These are phyloP conservation scores for Spencermartinsiella ligniputridi DNA, from an alignment of 1,139 yeast genomes.

Conservation along the genomic window DNA sequence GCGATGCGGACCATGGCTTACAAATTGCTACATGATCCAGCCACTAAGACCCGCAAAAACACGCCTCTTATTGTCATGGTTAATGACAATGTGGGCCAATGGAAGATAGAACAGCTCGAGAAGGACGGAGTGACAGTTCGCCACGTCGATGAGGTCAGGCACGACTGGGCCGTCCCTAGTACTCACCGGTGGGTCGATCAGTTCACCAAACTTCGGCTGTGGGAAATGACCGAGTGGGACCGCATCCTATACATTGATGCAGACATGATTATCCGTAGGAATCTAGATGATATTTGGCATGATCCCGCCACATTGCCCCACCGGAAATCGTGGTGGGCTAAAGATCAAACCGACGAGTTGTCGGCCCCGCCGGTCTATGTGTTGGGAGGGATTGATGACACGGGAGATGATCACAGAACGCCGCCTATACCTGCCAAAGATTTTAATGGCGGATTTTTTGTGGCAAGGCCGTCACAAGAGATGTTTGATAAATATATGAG, in stretches of 20 bases:
- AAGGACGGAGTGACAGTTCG: slow-evolving; percentile 14
- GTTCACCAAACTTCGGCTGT: slow-evolving; percentile 13
- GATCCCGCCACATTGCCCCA: slow-evolving; percentile 9
- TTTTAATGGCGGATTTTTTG: slow-evolving; percentile 16
- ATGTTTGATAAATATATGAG: slow-evolving; percentile 9
- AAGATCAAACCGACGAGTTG: slow-evolving; percentile 7
- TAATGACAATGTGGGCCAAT: slow-evolving; percentile 10
- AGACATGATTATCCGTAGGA: slow-evolving; percentile 12
- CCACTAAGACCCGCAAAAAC: slow-evolving; percentile 5
- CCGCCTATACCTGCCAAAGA: slow-evolving; percentile 9
- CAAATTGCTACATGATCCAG: slow-evolving; percentile 13
- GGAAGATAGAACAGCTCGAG: slow-evolving; percentile 11
- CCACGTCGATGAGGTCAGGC: slow-evolving; percentile 10
- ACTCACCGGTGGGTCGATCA: slow-evolving; percentile 15
- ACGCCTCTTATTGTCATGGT: slow-evolving; percentile 14
- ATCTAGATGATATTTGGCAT: slow-evolving; percentile 11
- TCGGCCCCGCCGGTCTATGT: slow-evolving; percentile 11
- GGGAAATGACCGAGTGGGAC: slow-evolving; percentile 12
- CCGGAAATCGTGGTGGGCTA: background rate
- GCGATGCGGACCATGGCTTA: slow-evolving; percentile 15
- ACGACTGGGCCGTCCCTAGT: slow-evolving; percentile 3
- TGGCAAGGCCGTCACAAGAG: slow-evolving; percentile 7
- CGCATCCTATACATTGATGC: slow-evolving; percentile 14
- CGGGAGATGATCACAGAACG: slow-evolving; percentile 8
- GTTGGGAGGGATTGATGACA: slow-evolving; percentile 14